phyloP scores from a whole-genome alignment of 495 filamentous ascomycete species.

The Cryomyces minteri region DNA sequence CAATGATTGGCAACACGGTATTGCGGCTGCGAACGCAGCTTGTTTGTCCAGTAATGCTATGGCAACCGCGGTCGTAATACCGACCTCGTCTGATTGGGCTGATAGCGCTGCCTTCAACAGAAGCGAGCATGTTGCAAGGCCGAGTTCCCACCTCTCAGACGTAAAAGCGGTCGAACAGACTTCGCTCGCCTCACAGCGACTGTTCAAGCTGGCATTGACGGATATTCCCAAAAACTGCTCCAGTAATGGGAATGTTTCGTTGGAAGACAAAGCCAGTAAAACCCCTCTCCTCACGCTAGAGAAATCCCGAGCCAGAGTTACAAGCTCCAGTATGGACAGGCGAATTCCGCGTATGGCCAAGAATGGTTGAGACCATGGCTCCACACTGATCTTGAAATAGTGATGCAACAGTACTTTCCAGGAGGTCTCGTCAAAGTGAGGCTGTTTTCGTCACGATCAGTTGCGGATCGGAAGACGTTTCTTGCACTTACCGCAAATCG shows the following conservation, averaged over 20 bases:
- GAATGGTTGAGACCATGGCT: too few relatives aligned
- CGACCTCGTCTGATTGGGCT: constrained; percentile 4
- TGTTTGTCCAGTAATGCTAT: constrained; percentile 4
- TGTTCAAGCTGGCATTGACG: background rate
- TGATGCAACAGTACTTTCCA: too few relatives aligned
- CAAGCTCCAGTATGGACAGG: background rate
- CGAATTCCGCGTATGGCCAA: background rate
- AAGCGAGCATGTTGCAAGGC: constrained; percentile 4
- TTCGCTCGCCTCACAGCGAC: background rate
- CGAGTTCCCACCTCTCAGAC: background rate
- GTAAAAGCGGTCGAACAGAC: background rate
- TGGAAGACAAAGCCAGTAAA: constrained; percentile 1
- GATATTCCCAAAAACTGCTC: background rate
- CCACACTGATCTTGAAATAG: too few relatives aligned
- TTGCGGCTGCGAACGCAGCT: background rate
- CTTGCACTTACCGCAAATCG: too few relatives aligned
- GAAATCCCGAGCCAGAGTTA: background rate
- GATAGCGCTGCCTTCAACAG: constrained; percentile 13
- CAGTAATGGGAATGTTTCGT: background rate
- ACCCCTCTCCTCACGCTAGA: background rate
- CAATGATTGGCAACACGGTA: constrained; percentile 8
- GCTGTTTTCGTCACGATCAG: too few relatives aligned
- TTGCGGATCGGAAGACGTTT: too few relatives aligned
- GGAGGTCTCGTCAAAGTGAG: too few relatives aligned
- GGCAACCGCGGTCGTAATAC: constrained; percentile 2